Percentiles rank a stretch among this genome's conserved stretches.
These are phyloP conservation scores for Mycothermus thermophilus DNA, from an alignment of 495 filamentous ascomycete genomes.

Conservation along the genomic window DNA sequence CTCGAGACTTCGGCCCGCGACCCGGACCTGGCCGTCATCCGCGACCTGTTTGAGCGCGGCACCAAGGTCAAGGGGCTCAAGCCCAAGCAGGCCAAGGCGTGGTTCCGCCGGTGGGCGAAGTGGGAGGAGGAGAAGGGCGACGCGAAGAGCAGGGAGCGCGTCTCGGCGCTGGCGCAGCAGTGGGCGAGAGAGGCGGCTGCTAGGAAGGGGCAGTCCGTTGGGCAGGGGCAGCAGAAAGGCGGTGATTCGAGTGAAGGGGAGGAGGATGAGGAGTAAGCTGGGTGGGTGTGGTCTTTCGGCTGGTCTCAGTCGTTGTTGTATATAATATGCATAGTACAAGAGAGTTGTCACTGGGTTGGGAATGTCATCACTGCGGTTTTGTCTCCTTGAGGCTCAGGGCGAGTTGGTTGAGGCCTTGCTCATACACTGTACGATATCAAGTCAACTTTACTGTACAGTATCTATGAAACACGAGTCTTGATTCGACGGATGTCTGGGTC, in stretches of 20 bases:
- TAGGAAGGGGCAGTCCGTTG: conserved; percentile 11
- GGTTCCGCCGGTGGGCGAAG: conserved; percentile 72
- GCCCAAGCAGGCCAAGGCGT: conserved; percentile 57
- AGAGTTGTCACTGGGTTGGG: too few species aligned
- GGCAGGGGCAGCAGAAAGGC: conserved; percentile 16
- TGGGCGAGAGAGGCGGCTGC: conserved; percentile 34
- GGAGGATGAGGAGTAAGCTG: conserved; percentile 1
- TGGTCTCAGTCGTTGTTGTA: too few species aligned
- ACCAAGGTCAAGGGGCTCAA: conserved; percentile 53
- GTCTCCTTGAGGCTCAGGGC: too few species aligned
- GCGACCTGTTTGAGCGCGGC: conserved; percentile 72
- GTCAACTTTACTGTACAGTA: too few species aligned
- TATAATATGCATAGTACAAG: too few species aligned
- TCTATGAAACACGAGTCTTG: too few species aligned
- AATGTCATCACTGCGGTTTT: too few species aligned
- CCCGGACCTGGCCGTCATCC: conserved; percentile 41
- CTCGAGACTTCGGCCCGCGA: conserved; percentile 57
- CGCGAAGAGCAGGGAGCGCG: conserved; percentile 54
- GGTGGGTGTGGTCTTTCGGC: too few species aligned
- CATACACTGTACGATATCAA: too few species aligned
- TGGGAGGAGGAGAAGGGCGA: conserved; percentile 67
- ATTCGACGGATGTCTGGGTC: too few species aligned
- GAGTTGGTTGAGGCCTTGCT: too few species aligned
- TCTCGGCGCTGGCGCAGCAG: conserved; percentile 59
- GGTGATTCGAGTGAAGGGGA: conserved; percentile 6